Evolutionary conservation across 2,329 filamentous ascomycete species (phyloP).

Genomic region (Neofusicoccum umdonicola): DNA sequence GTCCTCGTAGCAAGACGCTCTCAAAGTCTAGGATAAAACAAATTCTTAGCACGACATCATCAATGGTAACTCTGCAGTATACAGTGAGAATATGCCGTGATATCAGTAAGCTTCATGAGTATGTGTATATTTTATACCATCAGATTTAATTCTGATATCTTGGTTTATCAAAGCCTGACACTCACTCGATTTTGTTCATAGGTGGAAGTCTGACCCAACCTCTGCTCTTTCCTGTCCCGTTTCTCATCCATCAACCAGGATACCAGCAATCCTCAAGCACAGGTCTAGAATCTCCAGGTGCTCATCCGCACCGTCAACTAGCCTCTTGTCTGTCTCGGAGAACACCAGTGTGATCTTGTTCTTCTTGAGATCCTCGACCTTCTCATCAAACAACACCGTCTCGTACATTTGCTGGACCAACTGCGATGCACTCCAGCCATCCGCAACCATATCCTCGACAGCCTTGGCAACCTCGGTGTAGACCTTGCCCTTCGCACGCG

Average conservation of each 20-base stretch:
- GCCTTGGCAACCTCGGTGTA: constrained; percentile 75
- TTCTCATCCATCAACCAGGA: constrained; percentile 53
- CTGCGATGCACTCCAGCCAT: constrained; percentile 94
- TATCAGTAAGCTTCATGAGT: too few relatives aligned
- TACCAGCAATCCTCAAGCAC: constrained; percentile 73
- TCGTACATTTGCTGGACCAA: constrained; percentile 84
- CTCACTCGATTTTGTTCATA: too few relatives aligned
- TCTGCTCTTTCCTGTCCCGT: not conserved
- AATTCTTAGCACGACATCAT: too few relatives aligned
- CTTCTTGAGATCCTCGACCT: constrained; percentile 80
- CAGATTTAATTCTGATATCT: too few relatives aligned
- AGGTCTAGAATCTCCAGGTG: constrained; percentile 88
- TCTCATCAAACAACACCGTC: constrained; percentile 77
- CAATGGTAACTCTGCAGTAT: too few relatives aligned
- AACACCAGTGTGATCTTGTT: constrained; percentile 86
- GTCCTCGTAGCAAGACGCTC: too few relatives aligned
- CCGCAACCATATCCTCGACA: constrained; percentile 87
- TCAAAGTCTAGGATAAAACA: too few relatives aligned
- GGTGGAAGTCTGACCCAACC: too few relatives aligned
- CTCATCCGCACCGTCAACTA: constrained; percentile 94
- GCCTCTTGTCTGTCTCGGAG: constrained; percentile 88
- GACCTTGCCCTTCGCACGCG: constrained; percentile 48
- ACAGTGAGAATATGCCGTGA: too few relatives aligned
- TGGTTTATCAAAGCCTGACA: too few relatives aligned
- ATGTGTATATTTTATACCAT: too few relatives aligned